These are phyloP conservation scores for Ramaria sp. DNA, from an alignment of 768 basidiomycete genomes.

Conservation along the genomic window DNA sequence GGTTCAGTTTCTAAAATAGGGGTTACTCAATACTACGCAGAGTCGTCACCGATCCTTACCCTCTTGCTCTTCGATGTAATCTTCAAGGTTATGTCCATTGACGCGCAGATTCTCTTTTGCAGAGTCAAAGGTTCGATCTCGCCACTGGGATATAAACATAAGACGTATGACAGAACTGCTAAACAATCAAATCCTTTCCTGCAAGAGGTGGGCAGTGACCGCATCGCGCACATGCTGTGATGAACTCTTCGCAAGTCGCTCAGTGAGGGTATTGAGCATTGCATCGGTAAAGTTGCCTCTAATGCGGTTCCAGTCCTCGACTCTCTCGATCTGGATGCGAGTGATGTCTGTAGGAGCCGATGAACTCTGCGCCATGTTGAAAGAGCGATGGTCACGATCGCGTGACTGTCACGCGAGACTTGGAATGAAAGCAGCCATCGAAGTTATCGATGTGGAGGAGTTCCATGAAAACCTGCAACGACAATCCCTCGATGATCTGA, in stretches of 20 bases:
- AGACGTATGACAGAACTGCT: constrained; percentile 6
- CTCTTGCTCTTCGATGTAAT: constrained; percentile 43
- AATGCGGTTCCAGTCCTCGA: constrained; percentile 57
- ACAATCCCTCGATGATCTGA: neutral
- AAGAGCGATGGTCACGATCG: too few relatives aligned
- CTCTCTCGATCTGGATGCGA: constrained; percentile 52
- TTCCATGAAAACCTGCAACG: neutral
- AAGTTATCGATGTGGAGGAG: constrained; percentile 2
- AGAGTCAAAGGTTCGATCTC: constrained; percentile 49
- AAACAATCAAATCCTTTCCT: constrained; percentile 26
- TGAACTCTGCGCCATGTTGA: too few relatives aligned
- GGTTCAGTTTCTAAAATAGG: constrained; percentile 49
- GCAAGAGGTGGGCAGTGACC: constrained; percentile 37
- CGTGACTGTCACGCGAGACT: constrained; percentile 1
- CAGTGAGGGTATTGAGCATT: constrained; percentile 34
- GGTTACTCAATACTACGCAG: constrained; percentile 1
- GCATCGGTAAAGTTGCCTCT: constrained; percentile 40
- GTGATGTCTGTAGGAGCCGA: constrained; percentile 22
- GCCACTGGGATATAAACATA: constrained; percentile 30
- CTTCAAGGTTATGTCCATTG: constrained; percentile 68
- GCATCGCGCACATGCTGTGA: constrained; percentile 33
- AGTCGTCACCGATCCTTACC: constrained; percentile 23
- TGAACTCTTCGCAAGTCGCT: constrained; percentile 30
- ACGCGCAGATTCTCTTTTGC: constrained; percentile 66
- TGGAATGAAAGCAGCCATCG: neutral